Conservation (phyloP, 495 filamentous ascomycete genomes). For the Aspergillus sparsus region DNA sequence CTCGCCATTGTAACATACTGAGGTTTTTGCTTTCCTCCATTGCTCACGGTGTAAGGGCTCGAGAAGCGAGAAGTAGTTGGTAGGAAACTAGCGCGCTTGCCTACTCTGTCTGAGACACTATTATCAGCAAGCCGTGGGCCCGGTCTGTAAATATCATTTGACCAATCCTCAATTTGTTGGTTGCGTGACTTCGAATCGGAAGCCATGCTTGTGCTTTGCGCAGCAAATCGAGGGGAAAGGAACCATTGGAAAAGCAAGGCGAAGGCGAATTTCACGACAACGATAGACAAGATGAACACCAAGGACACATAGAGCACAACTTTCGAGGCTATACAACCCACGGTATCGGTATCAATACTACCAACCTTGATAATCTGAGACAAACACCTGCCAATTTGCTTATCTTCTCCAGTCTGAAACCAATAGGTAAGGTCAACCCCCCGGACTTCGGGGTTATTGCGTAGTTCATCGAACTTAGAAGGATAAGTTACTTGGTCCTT, state of each 20-base stretch:
- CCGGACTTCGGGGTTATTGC: conserved; percentile 70
- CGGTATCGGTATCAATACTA: conserved; percentile 90
- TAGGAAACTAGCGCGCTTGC: conserved; percentile 80
- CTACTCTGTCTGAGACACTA: conserved; percentile 60
- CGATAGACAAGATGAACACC: conserved; percentile 89
- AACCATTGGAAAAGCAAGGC: conserved; percentile 96
- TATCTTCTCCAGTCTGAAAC: conserved; percentile 75
- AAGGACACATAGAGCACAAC: conserved; percentile 96
- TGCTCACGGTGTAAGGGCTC: conserved; percentile 78
- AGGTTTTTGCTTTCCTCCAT: conserved; percentile 50
- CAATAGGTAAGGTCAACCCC: conserved; percentile 91
- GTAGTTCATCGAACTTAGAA: conserved; percentile 73
- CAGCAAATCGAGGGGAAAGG: conserved; percentile 76
- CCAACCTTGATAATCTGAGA: conserved; percentile 94
- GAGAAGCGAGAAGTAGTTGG: conserved; percentile 91
- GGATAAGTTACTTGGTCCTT: conserved; percentile 78
- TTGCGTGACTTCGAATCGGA: conserved; percentile 77
- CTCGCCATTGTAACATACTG: conserved; percentile 93
- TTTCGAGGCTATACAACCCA: conserved; percentile 96
- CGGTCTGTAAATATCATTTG: conserved; percentile 92
- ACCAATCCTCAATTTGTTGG: conserved; percentile 97
- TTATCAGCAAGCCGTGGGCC: conserved; percentile 77
- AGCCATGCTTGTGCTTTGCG: conserved; percentile 68
- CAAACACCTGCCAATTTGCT: conserved; percentile 79
- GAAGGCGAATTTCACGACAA: conserved; percentile 82